Evolutionary conservation across 169 alveolate species (phyloP).

Genomic region (Cryptosporidium sp.): DNA sequence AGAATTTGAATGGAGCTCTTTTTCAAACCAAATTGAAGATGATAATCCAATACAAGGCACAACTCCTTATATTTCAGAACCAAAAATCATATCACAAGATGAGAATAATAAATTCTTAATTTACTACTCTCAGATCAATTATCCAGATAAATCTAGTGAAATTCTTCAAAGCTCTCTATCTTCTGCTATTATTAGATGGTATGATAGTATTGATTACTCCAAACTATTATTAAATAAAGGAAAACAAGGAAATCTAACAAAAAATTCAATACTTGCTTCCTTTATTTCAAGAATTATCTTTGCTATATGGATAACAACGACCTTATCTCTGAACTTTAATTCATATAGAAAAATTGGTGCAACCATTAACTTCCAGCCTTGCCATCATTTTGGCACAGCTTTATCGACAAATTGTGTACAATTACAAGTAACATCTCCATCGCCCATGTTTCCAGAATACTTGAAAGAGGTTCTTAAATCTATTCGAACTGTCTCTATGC

Average conservation of each 20-base stretch:
- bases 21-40: neutral
- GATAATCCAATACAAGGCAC: constrained; percentile 47
- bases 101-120: constrained; percentile 8
- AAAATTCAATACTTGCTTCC: constrained; percentile 7
- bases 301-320: constrained; percentile 42
- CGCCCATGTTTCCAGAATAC: constrained; percentile 66
- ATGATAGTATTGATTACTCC: constrained; percentile 52
- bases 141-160: constrained; percentile 19
- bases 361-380: constrained; percentile 55
- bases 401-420: constrained; percentile 55
- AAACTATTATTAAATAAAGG: constrained; percentile 5
- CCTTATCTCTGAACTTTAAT: constrained; percentile 6
- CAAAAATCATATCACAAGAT: constrained; percentile 30
- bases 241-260: neutral
- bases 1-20: constrained; percentile 42
- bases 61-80: constrained; percentile 61
- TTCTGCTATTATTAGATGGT: constrained; percentile 69
- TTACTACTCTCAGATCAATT: constrained; percentile 38
- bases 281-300: constrained; percentile 46
- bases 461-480: constrained; percentile 21
- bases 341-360: constrained; percentile 66
- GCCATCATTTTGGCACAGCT: constrained; percentile 54
- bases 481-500: constrained; percentile 22
- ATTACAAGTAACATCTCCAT: constrained; percentile 41
- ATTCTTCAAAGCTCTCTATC: constrained; percentile 59